These are phyloP conservation scores for Debaryomyces maramus DNA, from an alignment of 805 yeast genomes.

Conservation along the genomic window DNA sequence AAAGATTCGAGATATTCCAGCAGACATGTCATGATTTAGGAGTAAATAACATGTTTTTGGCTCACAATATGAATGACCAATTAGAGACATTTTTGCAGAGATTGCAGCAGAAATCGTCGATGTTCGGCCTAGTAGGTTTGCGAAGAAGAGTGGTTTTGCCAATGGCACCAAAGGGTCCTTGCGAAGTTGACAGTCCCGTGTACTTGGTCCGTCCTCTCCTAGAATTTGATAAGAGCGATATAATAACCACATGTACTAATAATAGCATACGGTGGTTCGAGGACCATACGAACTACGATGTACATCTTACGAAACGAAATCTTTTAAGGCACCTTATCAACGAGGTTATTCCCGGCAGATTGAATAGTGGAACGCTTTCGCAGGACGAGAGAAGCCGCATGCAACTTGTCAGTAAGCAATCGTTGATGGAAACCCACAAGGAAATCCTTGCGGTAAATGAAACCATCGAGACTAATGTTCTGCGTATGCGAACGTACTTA, in stretches of 20 bases:
- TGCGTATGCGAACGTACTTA: background rate
- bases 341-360: conserved; percentile 22
- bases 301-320: conserved; percentile 57
- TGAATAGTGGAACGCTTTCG: background rate
- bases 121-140: conserved; percentile 63
- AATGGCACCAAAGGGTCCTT: conserved; percentile 17
- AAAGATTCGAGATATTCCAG: conserved; percentile 49
- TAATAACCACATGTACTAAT: conserved; percentile 46
- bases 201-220: conserved; percentile 55
- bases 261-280: conserved; percentile 61
- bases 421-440: conserved; percentile 1
- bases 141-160: conserved; percentile 28
- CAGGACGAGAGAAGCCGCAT: background rate
- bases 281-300: conserved; percentile 62
- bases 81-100: conserved; percentile 67
- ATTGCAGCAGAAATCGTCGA: conserved; percentile 38
- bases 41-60: conserved; percentile 49
- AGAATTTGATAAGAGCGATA: conserved; percentile 39
- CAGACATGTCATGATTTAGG: conserved; percentile 36
- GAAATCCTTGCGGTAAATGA: conserved; percentile 6
- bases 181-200: conserved; percentile 13
- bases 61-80: conserved; percentile 73
- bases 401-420: conserved; percentile 2
- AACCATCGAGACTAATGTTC: conserved; percentile 1
- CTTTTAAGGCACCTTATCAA: conserved; percentile 40